phyloP scores from a whole-genome alignment of 2,329 filamentous ascomycete species.

The Xylariomycetidae sp. region DNA sequence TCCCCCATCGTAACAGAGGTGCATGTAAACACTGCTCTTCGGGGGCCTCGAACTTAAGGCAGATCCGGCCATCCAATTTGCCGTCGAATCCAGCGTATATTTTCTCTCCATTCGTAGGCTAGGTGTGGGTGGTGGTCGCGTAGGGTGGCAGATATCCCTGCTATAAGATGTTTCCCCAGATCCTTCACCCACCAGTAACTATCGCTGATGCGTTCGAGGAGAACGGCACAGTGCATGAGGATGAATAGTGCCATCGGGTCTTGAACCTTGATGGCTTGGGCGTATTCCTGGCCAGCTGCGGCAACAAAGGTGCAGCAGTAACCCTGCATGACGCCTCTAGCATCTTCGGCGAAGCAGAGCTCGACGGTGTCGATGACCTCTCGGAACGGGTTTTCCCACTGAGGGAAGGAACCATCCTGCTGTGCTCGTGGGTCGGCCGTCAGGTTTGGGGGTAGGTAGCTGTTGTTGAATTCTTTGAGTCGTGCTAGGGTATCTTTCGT shows the following conservation, averaged over 20 bases:
- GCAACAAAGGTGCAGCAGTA: conserved; percentile 27
- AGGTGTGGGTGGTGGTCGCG: background rate
- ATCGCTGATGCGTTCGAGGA: conserved; percentile 20
- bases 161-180: conserved; percentile 16
- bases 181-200: conserved; percentile 20
- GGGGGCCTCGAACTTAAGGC: too few relatives aligned
- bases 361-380: conserved; percentile 21
- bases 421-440: conserved; percentile 1
- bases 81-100: background rate
- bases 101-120: background rate
- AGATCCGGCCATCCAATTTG: background rate
- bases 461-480: conserved; percentile 16
- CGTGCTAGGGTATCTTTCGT: conserved; percentile 14
- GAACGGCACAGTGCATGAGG: conserved; percentile 32
- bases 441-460: conserved; percentile 10
- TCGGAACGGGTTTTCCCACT: conserved; percentile 12
- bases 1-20: too few relatives aligned
- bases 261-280: conserved; percentile 18
- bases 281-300: conserved; percentile 25
- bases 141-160: conserved; percentile 16
- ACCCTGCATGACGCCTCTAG: conserved; percentile 24
- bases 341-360: conserved; percentile 30
- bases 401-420: conserved; percentile 4
- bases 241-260: conserved; percentile 32
- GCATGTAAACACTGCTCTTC: too few relatives aligned